Evolutionary conservation across 768 basidiomycete genomes (phyloP), one percentile per base, ranked within the genome.

Genomic region (Kwoniella bestiolae): DNA sequence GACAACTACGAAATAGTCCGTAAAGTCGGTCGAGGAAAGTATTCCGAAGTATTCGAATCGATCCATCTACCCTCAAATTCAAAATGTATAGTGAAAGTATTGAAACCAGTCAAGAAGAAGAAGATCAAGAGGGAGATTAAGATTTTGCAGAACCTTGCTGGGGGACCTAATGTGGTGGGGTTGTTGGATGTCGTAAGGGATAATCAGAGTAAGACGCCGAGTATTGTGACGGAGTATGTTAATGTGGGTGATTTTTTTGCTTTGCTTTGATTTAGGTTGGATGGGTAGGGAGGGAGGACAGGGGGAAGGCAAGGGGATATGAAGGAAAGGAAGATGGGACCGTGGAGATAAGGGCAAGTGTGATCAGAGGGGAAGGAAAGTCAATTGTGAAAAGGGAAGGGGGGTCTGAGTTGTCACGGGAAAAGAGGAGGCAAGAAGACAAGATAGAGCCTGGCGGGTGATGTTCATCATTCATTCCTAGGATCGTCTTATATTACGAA

Each of bases 41-140:
- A 95, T 79, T 93, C 91, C 46, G 94, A 94, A 87, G 81, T 82
- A 3, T 95, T 95, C 73, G 93, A 95, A 82, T 94, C 94, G 6
- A 87, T 95, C 76, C 91, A 94, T 80, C 82, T 83, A 29, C 73
- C 80, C 23, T 72, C 73, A 29, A 78, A 77, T 49, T 65, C 75
- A n/a, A 94, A 94, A 83, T 94, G 93, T 81, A 95, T 95, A 82
- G 94, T 98, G 84, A 98, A 98, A 82, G 95, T 98, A 32, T 86
- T 98, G 72, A 98, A 98, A 82, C 95, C 95, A 0, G 94, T 98
- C 44, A 98, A 98, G 86, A 97, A 98, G 88, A 98, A 98, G 87
- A 98, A 98, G 84, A 97, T 97, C 83, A 97, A 97, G 84, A 87
- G 95, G 69, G 95, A 98, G 83, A 96, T 98, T 81, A 97, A 97